Percentiles rank a stretch among this genome's conserved stretches.
Conservation (phyloP, 164 flowering plant genomes). For the Liriodendron chinense region DNA sequence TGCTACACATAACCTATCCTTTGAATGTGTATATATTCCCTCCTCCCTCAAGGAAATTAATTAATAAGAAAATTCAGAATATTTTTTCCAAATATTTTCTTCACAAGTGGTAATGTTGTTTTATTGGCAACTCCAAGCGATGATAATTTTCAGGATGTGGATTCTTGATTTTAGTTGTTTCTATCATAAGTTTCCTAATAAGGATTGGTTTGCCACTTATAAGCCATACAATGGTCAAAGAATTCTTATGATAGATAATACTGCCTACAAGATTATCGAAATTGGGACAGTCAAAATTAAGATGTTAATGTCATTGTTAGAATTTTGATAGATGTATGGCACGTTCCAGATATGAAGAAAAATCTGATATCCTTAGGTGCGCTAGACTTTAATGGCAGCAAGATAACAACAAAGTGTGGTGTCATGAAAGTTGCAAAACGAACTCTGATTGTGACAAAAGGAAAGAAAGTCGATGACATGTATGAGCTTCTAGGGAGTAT, state of each 20-base stretch:
- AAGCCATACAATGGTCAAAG: neutral
- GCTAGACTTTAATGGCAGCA: neutral
- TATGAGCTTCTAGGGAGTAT: neutral
- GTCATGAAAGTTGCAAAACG: neutral
- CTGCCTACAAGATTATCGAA: constrained; percentile 1
- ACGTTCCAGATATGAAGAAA: constrained; percentile 10
- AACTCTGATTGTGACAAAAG: neutral
- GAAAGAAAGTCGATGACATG: neutral
- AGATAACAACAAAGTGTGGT: neutral
- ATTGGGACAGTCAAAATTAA: constrained; percentile 7
- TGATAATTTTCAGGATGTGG: neutral
- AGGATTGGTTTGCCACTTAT: constrained; percentile 1
- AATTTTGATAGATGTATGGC: neutral
- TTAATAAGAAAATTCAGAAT: too few species aligned
- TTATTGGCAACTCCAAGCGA: too few species aligned
- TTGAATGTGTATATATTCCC: too few species aligned
- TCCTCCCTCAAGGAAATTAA: too few species aligned
- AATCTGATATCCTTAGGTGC: neutral
- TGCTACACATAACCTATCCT: too few species aligned
- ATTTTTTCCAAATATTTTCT: too few species aligned
- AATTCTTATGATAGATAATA: constrained; percentile 16
- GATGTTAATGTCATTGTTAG: constrained; percentile 7
- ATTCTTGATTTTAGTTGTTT: constrained; percentile 12
- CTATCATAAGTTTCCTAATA: constrained; percentile 13
- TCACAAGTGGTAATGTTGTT: neutral